phyloP scores from a whole-genome alignment of 2,329 filamentous ascomycete species.

The Lachnellula arida region DNA sequence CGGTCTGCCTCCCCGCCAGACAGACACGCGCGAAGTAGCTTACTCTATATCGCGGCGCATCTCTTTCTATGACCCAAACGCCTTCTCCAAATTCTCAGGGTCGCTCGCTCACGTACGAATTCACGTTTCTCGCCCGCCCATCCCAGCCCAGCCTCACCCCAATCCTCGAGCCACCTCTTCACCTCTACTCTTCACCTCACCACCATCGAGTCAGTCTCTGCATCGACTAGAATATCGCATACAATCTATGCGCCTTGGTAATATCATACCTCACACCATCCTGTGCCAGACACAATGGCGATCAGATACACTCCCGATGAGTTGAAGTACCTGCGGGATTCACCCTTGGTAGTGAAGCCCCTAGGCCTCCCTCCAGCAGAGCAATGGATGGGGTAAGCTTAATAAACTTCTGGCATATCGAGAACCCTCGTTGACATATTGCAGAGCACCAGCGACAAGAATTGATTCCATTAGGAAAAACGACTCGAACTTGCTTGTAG shows the following conservation, averaged over 20 bases:
- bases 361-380: conserved; percentile 74
- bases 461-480: conserved; percentile 45
- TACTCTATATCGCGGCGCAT: not conserved
- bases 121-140: not conserved
- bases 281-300: conserved; percentile 21
- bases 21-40: conserved; percentile 2
- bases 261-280: not conserved
- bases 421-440: conserved; percentile 19
- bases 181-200: not conserved
- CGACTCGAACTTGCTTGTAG: conserved; percentile 27
- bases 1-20: conserved; percentile 17
- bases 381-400: conserved; percentile 87
- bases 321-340: conserved; percentile 70
- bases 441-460: conserved; percentile 27
- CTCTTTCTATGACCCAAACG: not conserved
- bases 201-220: not conserved
- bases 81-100: not conserved
- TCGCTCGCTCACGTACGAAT: not conserved
- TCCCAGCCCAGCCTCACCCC: too few species aligned
- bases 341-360: conserved; percentile 79
- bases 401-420: not conserved
- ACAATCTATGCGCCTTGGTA: not conserved
- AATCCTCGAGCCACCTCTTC: not conserved
- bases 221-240: not conserved
- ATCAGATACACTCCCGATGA: conserved; percentile 67